Conservation (phyloP, 1,284 basidiomycete genomes). For the Takashimella koratensis region DNA sequence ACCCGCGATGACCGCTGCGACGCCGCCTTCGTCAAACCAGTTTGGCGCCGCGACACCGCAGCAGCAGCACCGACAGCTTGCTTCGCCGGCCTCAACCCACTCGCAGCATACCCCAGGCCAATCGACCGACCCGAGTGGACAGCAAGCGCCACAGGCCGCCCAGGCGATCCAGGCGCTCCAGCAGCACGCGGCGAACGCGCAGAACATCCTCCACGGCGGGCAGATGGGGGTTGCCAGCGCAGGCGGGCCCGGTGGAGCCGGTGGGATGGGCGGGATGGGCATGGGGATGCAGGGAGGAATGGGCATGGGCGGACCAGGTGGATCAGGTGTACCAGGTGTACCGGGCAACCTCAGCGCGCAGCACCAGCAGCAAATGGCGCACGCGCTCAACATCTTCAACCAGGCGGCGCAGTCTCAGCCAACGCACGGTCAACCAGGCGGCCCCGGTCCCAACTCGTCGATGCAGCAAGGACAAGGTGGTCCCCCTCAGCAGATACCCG, state of each 20-base stretch:
- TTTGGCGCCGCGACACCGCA: conserved; percentile 4
- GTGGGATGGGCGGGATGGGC: not conserved
- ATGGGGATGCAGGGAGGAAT: conserved; percentile 2
- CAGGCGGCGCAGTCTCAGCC: conserved; percentile 15
- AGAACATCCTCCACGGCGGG: conserved; percentile 12
- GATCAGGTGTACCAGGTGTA: conserved; percentile 1
- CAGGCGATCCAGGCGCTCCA: conserved; percentile 21
- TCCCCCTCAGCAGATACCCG: not conserved
- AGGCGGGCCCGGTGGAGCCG: too few species aligned
- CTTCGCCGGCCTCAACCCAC: not conserved
- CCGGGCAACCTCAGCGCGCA: conserved; percentile 20
- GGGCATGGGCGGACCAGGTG: not conserved
- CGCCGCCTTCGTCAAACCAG: conserved; percentile 5
- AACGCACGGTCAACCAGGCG: not conserved
- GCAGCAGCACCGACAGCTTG: conserved; percentile 16
- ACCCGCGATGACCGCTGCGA: conserved; percentile 6
- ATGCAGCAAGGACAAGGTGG: not conserved
- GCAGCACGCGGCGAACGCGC: conserved; percentile 20
- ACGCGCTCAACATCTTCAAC: conserved; percentile 28
- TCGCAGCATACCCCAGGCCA: not conserved
- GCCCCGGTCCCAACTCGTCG: too few species aligned
- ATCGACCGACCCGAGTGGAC: conserved; percentile 12
- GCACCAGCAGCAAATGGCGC: conserved; percentile 36
- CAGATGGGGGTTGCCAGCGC: conserved; percentile 2
- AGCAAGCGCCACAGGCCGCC: conserved; percentile 12